Percentiles rank a stretch among this genome's conserved stretches.
Conservation (phyloP, 345 rosid genomes). For the Turritis glabra region DNA sequence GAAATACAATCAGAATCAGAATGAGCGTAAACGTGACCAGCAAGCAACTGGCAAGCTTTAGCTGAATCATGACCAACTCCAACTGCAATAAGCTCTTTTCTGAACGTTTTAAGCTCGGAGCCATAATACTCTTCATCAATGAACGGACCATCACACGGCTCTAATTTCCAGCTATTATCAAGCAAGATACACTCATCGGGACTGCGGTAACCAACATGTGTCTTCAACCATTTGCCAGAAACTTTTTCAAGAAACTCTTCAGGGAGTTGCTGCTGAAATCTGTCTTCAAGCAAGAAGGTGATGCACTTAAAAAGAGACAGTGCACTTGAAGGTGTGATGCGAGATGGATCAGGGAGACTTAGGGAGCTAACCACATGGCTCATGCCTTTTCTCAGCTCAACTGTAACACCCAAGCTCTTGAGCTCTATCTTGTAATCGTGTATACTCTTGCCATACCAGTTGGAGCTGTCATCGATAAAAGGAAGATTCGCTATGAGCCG, state of each 20-base stretch:
- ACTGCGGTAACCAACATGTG: constrained; percentile 51
- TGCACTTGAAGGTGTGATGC: constrained; percentile 38
- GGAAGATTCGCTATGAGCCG: constrained; percentile 57
- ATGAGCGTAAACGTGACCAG: constrained; percentile 40
- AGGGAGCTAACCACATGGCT: constrained; percentile 48
- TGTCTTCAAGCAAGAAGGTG: constrained; percentile 33
- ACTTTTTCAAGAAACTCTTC: constrained; percentile 35
- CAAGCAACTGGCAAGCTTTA: constrained; percentile 43
- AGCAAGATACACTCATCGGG: constrained; percentile 54
- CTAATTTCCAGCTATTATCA: constrained; percentile 47
- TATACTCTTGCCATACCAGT: constrained; percentile 50
- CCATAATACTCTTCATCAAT: constrained; percentile 66
- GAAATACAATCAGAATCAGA: constrained; percentile 46
- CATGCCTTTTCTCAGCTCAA: constrained; percentile 50
- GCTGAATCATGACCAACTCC: constrained; percentile 48
- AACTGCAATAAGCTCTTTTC: constrained; percentile 46
- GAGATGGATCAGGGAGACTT: constrained; percentile 40
- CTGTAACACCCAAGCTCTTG: constrained; percentile 45
- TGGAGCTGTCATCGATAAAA: constrained; percentile 51
- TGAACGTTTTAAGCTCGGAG: constrained; percentile 30
- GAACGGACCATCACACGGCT: constrained; percentile 69
- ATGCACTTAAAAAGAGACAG: constrained; percentile 54
- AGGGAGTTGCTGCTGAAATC: constrained; percentile 32
- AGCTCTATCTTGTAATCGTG: constrained; percentile 53
- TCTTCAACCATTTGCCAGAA: constrained; percentile 60